Percentiles rank a stretch among this genome's conserved stretches.
Evolutionary conservation across 1,284 basidiomycete species (phyloP).

Genomic region (Apiotrichum akiyoshidainum): DNA sequence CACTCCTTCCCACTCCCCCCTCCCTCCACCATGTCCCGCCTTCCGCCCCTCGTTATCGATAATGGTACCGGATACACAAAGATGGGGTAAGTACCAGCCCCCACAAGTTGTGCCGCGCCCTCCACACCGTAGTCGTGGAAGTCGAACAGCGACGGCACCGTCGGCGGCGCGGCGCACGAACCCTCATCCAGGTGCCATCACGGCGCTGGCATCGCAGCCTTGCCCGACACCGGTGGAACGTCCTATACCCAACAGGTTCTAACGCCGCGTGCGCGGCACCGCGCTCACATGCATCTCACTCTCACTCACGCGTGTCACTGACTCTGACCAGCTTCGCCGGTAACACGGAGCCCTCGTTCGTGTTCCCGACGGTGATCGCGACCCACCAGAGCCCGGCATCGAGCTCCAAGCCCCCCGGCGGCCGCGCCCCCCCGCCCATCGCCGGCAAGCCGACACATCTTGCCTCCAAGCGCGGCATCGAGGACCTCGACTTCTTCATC

Average conservation of each 20-base stretch:
- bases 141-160: not conserved
- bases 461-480: conserved; percentile 94
- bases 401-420: conserved; percentile 53
- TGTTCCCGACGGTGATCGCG: conserved; percentile 94
- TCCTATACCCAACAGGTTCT: too few species aligned
- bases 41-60: conserved; percentile 90
- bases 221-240: too few species aligned
- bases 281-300: not conserved
- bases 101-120: not conserved
- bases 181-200: not conserved
- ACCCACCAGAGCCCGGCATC: conserved; percentile 61
- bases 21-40: conserved; percentile 61
- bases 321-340: conserved; percentile 75
- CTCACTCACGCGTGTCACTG: not conserved
- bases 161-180: not conserved
- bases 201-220: not conserved
- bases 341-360: conserved; percentile 97
- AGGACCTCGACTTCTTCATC: conserved; percentile 99
- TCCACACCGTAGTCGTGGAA: not conserved
- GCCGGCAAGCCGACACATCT: conserved; percentile 82
- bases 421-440: conserved; percentile 48
- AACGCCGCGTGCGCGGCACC: too few species aligned
- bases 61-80: conserved; percentile 98
- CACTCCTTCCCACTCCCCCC: not conserved
- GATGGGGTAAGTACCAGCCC: conserved; percentile 69